Evolutionary conservation across 148 eudicot species (phyloP).

Genomic region (Rheum nobile): DNA sequence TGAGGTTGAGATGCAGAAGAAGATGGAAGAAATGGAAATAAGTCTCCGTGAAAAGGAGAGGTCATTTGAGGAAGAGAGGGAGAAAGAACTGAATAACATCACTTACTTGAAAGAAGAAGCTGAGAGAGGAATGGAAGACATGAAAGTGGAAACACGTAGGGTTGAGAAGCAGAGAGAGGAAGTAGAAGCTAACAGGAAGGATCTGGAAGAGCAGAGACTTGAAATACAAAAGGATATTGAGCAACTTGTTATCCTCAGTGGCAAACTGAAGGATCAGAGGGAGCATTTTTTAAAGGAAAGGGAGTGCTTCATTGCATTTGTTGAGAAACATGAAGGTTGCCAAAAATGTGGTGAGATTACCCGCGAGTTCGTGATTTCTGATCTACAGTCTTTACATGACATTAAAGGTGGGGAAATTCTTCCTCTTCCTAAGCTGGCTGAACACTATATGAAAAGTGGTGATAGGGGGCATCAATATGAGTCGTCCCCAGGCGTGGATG

Average conservation of each 20-base stretch:
- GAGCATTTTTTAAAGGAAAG: conserved; percentile 73
- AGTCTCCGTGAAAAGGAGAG: conserved; percentile 41
- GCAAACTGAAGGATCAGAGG: conserved; percentile 80
- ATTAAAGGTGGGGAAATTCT: conserved; percentile 37
- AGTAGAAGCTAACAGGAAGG: conserved; percentile 46
- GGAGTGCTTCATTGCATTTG: conserved; percentile 70
- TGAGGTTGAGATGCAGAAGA: conserved; percentile 50
- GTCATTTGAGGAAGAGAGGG: conserved; percentile 59
- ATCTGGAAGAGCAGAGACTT: conserved; percentile 58
- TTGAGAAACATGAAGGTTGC: conserved; percentile 58
- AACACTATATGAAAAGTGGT: conserved; percentile 47
- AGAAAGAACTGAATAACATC: conserved; percentile 51
- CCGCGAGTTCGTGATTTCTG: conserved; percentile 59
- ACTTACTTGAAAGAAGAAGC: conserved; percentile 47
- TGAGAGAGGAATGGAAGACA: conserved; percentile 60
- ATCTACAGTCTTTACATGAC: conserved; percentile 52
- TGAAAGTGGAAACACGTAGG: conserved; percentile 53
- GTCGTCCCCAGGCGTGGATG: conserved; percentile 26
- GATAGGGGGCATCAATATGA: conserved; percentile 19
- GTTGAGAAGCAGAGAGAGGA: conserved; percentile 58
- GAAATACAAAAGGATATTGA: conserved; percentile 81
- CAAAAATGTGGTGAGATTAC: conserved; percentile 58
- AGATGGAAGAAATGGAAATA: conserved; percentile 54
- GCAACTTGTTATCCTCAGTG: conserved; percentile 60
- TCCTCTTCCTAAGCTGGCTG: conserved; percentile 54